Base-by-base conservation (phyloP, 768 basidiomycete genomes). In the Strobilomyces echinocephalus region DNA sequence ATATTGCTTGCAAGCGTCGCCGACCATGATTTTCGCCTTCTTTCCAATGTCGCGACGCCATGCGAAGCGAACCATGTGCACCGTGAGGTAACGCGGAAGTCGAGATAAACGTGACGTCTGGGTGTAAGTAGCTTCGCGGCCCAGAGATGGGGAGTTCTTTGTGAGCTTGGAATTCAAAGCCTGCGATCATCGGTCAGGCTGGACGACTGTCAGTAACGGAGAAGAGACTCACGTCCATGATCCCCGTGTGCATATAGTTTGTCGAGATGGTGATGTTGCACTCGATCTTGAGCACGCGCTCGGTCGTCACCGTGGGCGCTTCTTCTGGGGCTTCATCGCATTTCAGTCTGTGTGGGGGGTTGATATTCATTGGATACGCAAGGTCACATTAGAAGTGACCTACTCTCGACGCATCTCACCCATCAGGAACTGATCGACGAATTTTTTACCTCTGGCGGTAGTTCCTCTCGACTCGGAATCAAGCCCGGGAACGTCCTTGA, bases 1-100 rank as follows among this genome's bases (percentile, higher is more conserved):
- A 31, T 24, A 46, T 34, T 8, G 16, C 42, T 24, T 8, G 16
- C 30, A 40, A 8, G 18, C 0, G 52, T 6, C 28, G 61, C 73
- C 41, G 55, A 88, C 88, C 95, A 99, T 93, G 67, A 98, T 95
- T 74, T 99, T 98, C 2, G 95, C 85, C 66, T 98, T 98, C 75
- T 87, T 92, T 48, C 72, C 72, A 54, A 97, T 94, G 60, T 98
- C 97, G 35, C 81, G 77, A 55, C 91, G 77, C 97, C 97, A 99
- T 51, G 85, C 87, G 69, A 98, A 99, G 44, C 97, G 88, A 12
- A 95, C 94, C 88, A 97, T 91, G 62, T 98, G 93, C 5, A 98
- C 82, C 6, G 87, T 85, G 20, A 97, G 79, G 63, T 90, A 95
- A 5, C 82, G 70, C 0, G 97, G 97, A 12, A 98, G 74, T 20